A percentile compares a stretch with the other conserved stretches of the same genome.
Conservation (phyloP, 192 early-diverging fungal genomes). For the Dissophora globulifera region DNA sequence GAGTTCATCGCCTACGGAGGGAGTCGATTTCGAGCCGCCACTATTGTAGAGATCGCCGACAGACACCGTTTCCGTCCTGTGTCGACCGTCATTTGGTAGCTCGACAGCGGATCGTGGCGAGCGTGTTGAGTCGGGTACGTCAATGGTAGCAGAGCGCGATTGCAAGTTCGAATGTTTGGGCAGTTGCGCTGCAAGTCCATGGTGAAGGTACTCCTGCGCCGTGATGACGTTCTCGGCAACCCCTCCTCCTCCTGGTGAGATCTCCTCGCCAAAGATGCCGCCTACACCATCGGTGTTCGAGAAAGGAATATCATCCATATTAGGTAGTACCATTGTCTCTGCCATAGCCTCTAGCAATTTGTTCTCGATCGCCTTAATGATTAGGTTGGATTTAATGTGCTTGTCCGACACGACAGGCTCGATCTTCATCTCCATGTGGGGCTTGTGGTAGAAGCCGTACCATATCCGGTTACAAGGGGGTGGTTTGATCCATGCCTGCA, state of each 20-base stretch:
- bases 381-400: conserved; percentile 78
- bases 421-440: conserved; percentile 76
- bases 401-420: conserved; percentile 87
- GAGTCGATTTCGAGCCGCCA: conserved; percentile 11
- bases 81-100: conserved; percentile 17
- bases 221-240: too few species aligned
- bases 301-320: conserved; percentile 90
- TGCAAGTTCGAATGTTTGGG: too few species aligned
- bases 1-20: conserved; percentile 30
- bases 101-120: conserved; percentile 31
- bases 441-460: conserved; percentile 86
- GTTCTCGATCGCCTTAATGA: conserved; percentile 88
- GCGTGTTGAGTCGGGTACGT: background rate
- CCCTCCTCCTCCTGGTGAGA: conserved; percentile 17
- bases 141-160: conserved; percentile 35
- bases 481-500: conserved; percentile 81
- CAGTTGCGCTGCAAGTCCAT: too few species aligned
- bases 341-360: conserved; percentile 84
- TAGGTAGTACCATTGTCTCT: conserved; percentile 83
- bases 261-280: conserved; percentile 67
- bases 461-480: conserved; percentile 86
- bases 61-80: conserved; percentile 16
- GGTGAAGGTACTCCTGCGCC: too few species aligned
- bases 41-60: conserved; percentile 12
- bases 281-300: conserved; percentile 67